A percentile compares a stretch with the other conserved stretches of the same genome.
Evolutionary conservation across 2,329 filamentous ascomycete species (phyloP).

Genomic region (Xylaria sp.): DNA sequence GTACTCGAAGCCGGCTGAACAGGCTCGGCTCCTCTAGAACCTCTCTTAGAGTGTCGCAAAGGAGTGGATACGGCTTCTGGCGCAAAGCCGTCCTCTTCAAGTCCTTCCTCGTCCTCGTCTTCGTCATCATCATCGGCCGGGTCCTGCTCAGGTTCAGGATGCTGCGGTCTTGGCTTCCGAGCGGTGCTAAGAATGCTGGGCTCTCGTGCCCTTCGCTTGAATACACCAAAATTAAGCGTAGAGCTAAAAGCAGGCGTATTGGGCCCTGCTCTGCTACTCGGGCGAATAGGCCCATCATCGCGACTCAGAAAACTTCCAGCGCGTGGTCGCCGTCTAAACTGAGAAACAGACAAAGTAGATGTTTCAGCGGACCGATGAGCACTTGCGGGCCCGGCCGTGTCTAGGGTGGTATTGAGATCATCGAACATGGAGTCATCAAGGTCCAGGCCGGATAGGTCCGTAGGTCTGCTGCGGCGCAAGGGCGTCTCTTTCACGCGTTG

Average conservation of each 20-base stretch:
- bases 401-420: constrained; percentile 48
- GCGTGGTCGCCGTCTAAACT: constrained; percentile 49
- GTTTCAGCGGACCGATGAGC: constrained; percentile 48
- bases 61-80: constrained; percentile 77
- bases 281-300: constrained; percentile 48
- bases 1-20: constrained; percentile 47
- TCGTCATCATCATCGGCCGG: constrained; percentile 53
- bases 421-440: constrained; percentile 49
- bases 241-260: constrained; percentile 50
- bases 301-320: constrained; percentile 48
- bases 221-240: constrained; percentile 64
- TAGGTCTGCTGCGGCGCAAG: constrained; percentile 40
- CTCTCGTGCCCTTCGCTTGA: constrained; percentile 66
- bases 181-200: constrained; percentile 69
- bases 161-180: constrained; percentile 53
- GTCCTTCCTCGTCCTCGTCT: constrained; percentile 45
- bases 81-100: constrained; percentile 62
- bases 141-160: constrained; percentile 46
- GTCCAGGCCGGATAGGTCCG: constrained; percentile 48
- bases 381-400: constrained; percentile 44
- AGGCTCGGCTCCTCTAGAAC: constrained; percentile 42
- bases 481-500: constrained; percentile 44
- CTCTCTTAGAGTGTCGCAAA: constrained; percentile 60
- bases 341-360: constrained; percentile 46
- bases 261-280: constrained; percentile 48